A percentile compares a stretch with the other conserved stretches of the same genome.
Evolutionary conservation across 495 filamentous ascomycete genomes (phyloP).

Genomic region (Neurospora sp.): DNA sequence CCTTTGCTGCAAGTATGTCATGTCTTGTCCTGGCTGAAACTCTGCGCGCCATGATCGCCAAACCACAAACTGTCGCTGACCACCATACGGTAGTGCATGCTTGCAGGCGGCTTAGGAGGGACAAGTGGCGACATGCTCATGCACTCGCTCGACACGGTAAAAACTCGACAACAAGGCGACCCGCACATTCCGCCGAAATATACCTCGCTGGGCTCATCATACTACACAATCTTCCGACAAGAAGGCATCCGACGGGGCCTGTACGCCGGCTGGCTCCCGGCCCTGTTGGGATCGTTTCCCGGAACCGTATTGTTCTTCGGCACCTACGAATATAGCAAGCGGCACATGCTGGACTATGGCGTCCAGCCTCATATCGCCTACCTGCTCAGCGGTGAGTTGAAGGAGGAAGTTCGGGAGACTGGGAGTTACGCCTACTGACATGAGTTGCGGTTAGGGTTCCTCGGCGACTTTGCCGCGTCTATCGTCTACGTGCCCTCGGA

Average conservation of each 20-base stretch:
- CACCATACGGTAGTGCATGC: slow-evolving; percentile 59
- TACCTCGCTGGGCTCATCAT: slow-evolving; percentile 76
- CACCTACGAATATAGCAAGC: slow-evolving; percentile 90
- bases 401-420: background rate
- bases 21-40: background rate
- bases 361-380: slow-evolving; percentile 73
- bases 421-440: slow-evolving; percentile 5
- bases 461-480: slow-evolving; percentile 86
- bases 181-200: slow-evolving; percentile 86
- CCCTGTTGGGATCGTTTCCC: slow-evolving; percentile 83
- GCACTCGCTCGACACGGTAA: slow-evolving; percentile 98
- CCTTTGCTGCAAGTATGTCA: slow-evolving; percentile 35
- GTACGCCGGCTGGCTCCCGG: slow-evolving; percentile 87
- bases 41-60: background rate
- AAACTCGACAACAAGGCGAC: slow-evolving; percentile 97
- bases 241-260: slow-evolving; percentile 80
- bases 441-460: slow-evolving; percentile 50
- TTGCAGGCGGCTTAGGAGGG: slow-evolving; percentile 85
- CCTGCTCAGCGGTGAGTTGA: slow-evolving; percentile 58
- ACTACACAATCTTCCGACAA: slow-evolving; percentile 83
- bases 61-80: slow-evolving; percentile 3
- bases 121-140: slow-evolving; percentile 94
- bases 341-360: slow-evolving; percentile 72
- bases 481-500: slow-evolving; percentile 92
- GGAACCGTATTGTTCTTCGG: slow-evolving; percentile 95